These are phyloP conservation scores for Boletus rufocinnamomeus DNA, from an alignment of 768 basidiomycete species.

Conservation along the genomic window DNA sequence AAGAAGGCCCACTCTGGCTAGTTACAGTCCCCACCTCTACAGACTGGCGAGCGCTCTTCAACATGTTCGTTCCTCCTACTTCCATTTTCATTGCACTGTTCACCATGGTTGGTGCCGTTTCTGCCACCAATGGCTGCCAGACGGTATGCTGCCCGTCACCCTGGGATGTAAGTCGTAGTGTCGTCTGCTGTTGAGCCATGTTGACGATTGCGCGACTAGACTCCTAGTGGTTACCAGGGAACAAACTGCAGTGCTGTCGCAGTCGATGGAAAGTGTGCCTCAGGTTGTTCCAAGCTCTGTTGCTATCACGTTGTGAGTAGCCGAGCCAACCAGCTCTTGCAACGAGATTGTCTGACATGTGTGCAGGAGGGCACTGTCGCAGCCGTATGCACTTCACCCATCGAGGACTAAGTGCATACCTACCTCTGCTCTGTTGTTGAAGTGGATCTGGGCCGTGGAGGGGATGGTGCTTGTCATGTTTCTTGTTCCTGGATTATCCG, in stretches of 20 bases:
- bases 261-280: not conserved
- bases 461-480: not conserved
- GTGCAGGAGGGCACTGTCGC: not conserved
- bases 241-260: not conserved
- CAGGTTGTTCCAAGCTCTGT: conserved; percentile 11
- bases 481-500: not conserved
- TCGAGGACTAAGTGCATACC: not conserved
- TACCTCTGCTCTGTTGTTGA: not conserved
- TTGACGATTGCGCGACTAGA: not conserved
- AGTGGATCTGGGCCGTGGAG: no score
- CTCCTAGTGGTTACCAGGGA: conserved; percentile 2
- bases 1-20: no score
- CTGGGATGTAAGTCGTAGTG: not conserved
- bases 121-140: not conserved
- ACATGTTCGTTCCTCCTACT: conserved; percentile 8
- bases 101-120: not conserved
- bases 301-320: conserved; percentile 8
- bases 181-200: not conserved
- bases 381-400: not conserved
- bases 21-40: no score
- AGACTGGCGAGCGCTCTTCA: not conserved
- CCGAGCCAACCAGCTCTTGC: no score
- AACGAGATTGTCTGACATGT: not conserved
- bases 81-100: not conserved
- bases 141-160: conserved; percentile 1